Percentiles rank a stretch among this genome's conserved stretches.
Conservation (phyloP, 345 rosid species). For the Gossypium longicalyx region DNA sequence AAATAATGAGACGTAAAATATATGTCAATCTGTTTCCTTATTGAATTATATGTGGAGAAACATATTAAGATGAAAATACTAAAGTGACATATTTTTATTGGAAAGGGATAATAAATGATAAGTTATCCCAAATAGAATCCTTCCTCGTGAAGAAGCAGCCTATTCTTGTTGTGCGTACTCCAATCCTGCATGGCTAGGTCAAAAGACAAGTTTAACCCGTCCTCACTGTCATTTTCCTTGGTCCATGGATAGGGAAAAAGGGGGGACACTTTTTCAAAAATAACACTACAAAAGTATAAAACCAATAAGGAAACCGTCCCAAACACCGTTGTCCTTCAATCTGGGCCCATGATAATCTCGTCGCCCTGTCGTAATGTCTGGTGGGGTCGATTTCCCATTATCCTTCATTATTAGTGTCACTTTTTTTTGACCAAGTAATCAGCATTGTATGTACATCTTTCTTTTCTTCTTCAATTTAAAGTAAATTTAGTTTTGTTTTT, state of each 20-base stretch:
- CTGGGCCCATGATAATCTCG: conserved; percentile 18
- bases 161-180: conserved; percentile 21
- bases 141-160: background rate
- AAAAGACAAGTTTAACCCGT: conserved; percentile 18
- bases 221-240: conserved; percentile 18
- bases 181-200: conserved; percentile 15
- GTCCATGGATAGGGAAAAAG: background rate
- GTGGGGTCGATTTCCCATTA: conserved; percentile 10
- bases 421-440: background rate
- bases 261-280: conserved; percentile 13
- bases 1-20: too few species aligned
- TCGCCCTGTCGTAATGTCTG: conserved; percentile 1
- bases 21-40: too few species aligned
- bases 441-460: background rate
- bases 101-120: too few species aligned
- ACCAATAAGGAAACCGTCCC: conserved; percentile 24
- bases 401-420: background rate
- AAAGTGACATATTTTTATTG: too few species aligned
- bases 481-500: background rate
- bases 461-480: background rate
- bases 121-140: too few species aligned
- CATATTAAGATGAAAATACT: too few species aligned
- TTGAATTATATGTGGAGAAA: too few species aligned
- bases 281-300: conserved; percentile 16
- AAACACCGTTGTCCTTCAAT: background rate